Evolutionary conservation across 192 early-diverging fungal species (phyloP), one percentile per base, ranked within the genome.

Genomic region (Entomortierella parvispora): DNA sequence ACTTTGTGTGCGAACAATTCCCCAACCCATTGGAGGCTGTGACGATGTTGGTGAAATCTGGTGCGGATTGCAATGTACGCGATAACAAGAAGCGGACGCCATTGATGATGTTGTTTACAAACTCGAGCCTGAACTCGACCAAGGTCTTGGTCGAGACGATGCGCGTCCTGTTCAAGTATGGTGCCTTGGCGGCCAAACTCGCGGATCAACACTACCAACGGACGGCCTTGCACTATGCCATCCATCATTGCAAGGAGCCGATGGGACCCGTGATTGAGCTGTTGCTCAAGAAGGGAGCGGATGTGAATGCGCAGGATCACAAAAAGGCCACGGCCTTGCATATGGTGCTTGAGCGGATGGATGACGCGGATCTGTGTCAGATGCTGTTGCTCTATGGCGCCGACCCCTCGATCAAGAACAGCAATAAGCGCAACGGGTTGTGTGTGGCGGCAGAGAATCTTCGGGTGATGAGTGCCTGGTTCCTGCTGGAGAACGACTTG

Each of bases 391-490:
- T 72, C 25, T 72, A 67, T 37, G 79, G 79, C n/a, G 79, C 79
- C 15, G 79, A 80, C 20, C 69, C 79, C 2, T 46, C 59, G 10
- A 42, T 77, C 40, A 77, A 64, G 74, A 77, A 77, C 52, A 25
- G 54, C 29, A 63, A 49, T 60, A 77, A 77, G 65, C 51, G 65
- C 26, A 77, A 77, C 47, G 74, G 65, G 5, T 42, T 77, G 4
- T 68, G 66, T 40, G 74, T 77, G 0, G 74, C 74, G 3, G 74
- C 74, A 9, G 74, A 77, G 25, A 68, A 77, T n/a, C 52, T 77
- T 28, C 28, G 74, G 5, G 74, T 77, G 53, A 77, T 77, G 74
- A 77, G 74, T 33, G 79, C 79, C 15, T 72, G 70, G 70, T 80
- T 72, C 61, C 44, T 80, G 54, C 33, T 80, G 44, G 79, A 80